These are phyloP conservation scores for Tylopilus subfusipes DNA, from an alignment of 768 basidiomycete genomes.

Conservation along the genomic window DNA sequence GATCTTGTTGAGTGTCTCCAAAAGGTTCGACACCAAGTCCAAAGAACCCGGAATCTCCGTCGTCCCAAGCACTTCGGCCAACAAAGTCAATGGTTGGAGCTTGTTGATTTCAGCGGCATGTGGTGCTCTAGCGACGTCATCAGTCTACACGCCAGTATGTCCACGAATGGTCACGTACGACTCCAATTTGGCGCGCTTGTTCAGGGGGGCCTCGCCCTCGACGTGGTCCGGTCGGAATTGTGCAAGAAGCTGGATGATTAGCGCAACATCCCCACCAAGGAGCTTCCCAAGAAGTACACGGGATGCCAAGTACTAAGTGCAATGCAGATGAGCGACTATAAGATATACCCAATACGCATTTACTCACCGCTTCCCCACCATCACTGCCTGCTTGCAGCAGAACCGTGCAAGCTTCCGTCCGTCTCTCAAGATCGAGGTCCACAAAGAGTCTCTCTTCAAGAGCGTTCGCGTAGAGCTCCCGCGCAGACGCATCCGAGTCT, in stretches of 20 bases:
- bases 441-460: slow-evolving; percentile 57
- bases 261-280: slow-evolving; percentile 43
- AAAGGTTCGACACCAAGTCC: slow-evolving; percentile 64
- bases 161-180: slow-evolving; percentile 47
- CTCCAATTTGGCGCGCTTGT: slow-evolving; percentile 62
- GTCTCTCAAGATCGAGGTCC: slow-evolving; percentile 48
- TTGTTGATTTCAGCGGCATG: slow-evolving; percentile 35
- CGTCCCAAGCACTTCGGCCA: slow-evolving; percentile 71
- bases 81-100: slow-evolving; percentile 48
- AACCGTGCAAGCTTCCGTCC: slow-evolving; percentile 50
- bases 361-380: slow-evolving; percentile 47
- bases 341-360: background rate
- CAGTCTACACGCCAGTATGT: background rate
- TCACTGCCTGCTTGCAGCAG: slow-evolving; percentile 53
- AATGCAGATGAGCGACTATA: background rate
- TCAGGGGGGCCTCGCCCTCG: slow-evolving; percentile 44
- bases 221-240: slow-evolving; percentile 44
- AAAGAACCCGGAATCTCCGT: slow-evolving; percentile 62
- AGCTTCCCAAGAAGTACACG: slow-evolving; percentile 49
- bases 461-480: slow-evolving; percentile 39
- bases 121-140: slow-evolving; percentile 5
- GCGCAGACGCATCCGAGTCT: slow-evolving; percentile 42
- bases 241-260: slow-evolving; percentile 53
- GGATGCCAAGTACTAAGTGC: slow-evolving; percentile 40
- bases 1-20: slow-evolving; percentile 70